Evolutionary conservation across 164 flowering plant species (phyloP).

Genomic region (Stephania yunnanensis): DNA sequence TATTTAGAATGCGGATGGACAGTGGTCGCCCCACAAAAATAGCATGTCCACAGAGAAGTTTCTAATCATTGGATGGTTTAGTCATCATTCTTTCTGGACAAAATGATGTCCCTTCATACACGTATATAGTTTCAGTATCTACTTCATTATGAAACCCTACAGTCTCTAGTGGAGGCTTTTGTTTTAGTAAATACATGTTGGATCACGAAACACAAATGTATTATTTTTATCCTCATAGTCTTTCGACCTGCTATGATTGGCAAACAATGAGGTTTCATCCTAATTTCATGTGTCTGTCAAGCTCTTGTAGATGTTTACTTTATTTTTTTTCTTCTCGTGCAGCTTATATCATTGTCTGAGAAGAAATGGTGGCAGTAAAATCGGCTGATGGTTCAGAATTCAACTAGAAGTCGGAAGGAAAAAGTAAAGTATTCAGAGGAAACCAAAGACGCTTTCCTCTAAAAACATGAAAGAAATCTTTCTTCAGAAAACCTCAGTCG

Average conservation of each 20-base stretch:
- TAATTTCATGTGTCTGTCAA: not conserved
- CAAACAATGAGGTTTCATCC: not conserved
- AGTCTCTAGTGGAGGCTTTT: not conserved
- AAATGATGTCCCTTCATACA: conserved; percentile 1
- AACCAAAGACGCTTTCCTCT: not conserved
- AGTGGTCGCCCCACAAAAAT: not conserved
- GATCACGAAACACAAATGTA: not conserved
- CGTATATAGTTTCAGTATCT: not conserved
- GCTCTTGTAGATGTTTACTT: not conserved
- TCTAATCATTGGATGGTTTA: not conserved
- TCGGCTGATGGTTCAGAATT: conserved; percentile 1
- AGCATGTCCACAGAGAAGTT: not conserved
- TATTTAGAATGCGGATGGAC: not conserved
- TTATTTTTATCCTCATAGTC: not conserved
- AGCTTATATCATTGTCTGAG: conserved; percentile 56
- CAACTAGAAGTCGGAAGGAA: not conserved
- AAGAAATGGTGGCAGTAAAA: conserved; percentile 31
- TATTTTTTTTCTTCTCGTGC: conserved; percentile 15
- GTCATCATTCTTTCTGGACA: not conserved
- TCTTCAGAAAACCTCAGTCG: conserved; percentile 1
- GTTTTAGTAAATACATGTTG: not conserved
- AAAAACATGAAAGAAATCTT: not conserved
- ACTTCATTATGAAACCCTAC: not conserved
- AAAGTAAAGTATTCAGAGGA: not conserved
- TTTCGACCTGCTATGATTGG: not conserved